Conservation (phyloP, 202 grass and related monocot genomes). For the Saccharum hybrid region DNA sequence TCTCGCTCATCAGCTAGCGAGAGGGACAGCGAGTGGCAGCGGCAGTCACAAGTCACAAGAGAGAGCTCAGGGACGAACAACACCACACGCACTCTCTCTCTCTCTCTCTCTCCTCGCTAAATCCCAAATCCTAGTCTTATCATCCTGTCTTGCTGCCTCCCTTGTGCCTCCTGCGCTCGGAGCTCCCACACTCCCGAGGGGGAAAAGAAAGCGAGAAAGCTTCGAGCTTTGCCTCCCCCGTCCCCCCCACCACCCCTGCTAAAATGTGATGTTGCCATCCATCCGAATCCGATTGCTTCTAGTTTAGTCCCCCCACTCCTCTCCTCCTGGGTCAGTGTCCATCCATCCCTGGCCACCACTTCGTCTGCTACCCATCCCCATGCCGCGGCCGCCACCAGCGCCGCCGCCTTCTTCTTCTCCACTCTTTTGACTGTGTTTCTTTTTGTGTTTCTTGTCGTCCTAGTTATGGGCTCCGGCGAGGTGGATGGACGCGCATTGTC, state of each 20-base stretch:
- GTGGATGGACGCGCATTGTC: conserved; percentile 79
- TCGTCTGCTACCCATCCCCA: conserved; percentile 1
- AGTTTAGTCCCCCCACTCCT: conserved; percentile 51
- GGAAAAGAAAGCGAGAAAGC: conserved; percentile 33
- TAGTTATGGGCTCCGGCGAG: conserved; percentile 79
- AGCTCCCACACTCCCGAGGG: conserved; percentile 46
- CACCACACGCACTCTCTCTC: background rate
- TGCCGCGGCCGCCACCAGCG: conserved; percentile 21
- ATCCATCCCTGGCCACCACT: conserved; percentile 48
- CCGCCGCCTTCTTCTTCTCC: background rate
- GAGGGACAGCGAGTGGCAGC: background rate
- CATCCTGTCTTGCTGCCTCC: conserved; percentile 48
- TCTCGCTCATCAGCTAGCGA: background rate
- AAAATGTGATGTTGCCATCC: conserved; percentile 83
- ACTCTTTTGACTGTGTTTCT: conserved; percentile 23
- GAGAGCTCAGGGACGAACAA: too few species aligned
- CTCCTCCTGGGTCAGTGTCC: conserved; percentile 60
- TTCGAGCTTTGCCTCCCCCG: conserved; percentile 39
- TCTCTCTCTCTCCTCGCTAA: conserved; percentile 12
- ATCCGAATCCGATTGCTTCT: conserved; percentile 52
- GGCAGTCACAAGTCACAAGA: background rate
- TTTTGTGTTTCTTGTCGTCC: conserved; percentile 30
- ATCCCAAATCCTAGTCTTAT: conserved; percentile 60
- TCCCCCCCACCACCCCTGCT: background rate
- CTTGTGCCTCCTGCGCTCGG: conserved; percentile 34